phyloP scores from a whole-genome alignment of 495 filamentous ascomycete genomes.

The Podospora australis region DNA sequence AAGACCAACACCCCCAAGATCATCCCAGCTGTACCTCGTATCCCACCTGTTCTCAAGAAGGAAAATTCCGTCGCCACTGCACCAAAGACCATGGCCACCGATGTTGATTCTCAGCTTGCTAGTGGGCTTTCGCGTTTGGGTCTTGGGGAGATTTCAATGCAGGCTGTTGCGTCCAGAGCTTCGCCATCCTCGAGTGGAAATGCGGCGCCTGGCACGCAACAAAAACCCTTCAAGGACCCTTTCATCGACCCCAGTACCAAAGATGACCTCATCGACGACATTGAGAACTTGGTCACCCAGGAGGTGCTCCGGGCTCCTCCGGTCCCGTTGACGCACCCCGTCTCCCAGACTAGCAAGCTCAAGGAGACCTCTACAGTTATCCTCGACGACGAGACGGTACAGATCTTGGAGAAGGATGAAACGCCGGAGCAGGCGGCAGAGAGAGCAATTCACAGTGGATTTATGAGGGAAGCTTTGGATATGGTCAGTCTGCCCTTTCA shows the following conservation, averaged over 20 bases:
- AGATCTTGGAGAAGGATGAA: constrained; percentile 9
- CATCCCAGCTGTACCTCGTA: constrained; percentile 15
- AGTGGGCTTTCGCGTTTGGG: constrained; percentile 4
- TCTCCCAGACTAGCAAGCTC: constrained; percentile 25
- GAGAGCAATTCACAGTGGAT: constrained; percentile 44
- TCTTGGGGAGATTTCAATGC: neutral
- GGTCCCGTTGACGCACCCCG: constrained; percentile 12
- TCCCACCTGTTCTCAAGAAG: neutral
- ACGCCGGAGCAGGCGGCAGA: constrained; percentile 28
- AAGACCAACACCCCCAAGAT: constrained; percentile 15
- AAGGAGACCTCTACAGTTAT: constrained; percentile 15
- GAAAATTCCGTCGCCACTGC: neutral
- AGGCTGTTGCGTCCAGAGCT: neutral
- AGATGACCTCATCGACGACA: neutral
- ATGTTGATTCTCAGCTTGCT: neutral
- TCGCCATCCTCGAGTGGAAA: neutral
- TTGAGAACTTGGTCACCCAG: neutral
- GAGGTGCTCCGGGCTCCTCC: constrained; percentile 14
- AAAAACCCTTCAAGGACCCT: no score
- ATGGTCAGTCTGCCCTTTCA: constrained; percentile 45
- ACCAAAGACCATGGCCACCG: neutral
- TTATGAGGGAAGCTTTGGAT: constrained; percentile 63
- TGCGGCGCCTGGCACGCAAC: neutral
- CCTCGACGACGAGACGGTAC: constrained; percentile 5
- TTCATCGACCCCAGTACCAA: neutral